phyloP scores from a whole-genome alignment of 768 basidiomycete species.

The Clitopilus passeckerianus region DNA sequence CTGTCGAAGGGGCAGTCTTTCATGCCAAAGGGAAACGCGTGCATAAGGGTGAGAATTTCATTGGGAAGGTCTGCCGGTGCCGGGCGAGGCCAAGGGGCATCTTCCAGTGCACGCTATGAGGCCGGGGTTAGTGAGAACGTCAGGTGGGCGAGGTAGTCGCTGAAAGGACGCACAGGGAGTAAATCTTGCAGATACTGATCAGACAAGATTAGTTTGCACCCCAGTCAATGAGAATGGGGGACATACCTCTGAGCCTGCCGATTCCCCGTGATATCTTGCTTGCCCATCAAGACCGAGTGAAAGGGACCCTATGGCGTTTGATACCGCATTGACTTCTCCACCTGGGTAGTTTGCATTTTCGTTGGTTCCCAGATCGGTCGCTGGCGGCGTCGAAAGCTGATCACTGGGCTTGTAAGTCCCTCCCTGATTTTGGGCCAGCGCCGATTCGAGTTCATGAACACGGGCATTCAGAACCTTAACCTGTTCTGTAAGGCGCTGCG shows the following conservation, averaged over 20 bases:
- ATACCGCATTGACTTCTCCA: constrained; percentile 22
- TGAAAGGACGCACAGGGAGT: constrained; percentile 21
- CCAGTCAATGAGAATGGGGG: neutral
- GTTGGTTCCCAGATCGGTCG: neutral
- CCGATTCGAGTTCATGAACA: constrained; percentile 41
- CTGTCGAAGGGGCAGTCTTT: constrained; percentile 32
- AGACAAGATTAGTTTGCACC: neutral
- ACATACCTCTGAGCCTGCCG: constrained; percentile 44
- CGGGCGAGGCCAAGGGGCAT: constrained; percentile 8
- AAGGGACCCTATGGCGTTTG: constrained; percentile 41
- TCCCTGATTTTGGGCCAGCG: constrained; percentile 23
- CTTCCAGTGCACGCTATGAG: constrained; percentile 16
- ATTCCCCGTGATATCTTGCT: constrained; percentile 44
- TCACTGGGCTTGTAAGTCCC: constrained; percentile 1
- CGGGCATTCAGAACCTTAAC: constrained; percentile 35
- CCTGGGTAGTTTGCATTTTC: constrained; percentile 12
- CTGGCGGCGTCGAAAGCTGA: neutral
- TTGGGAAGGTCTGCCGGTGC: constrained; percentile 29
- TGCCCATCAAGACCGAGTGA: constrained; percentile 45
- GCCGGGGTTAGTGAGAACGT: constrained; percentile 1
- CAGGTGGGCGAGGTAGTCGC: neutral
- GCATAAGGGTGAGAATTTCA: constrained; percentile 38
- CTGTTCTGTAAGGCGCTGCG: constrained; percentile 40
- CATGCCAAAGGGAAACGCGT: constrained; percentile 46
- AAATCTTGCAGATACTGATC: constrained; percentile 34